Evolutionary conservation across 495 filamentous ascomycete species (phyloP), one percentile per base, ranked within the genome.

Genomic region (Chaetomidium leptoderma): DNA sequence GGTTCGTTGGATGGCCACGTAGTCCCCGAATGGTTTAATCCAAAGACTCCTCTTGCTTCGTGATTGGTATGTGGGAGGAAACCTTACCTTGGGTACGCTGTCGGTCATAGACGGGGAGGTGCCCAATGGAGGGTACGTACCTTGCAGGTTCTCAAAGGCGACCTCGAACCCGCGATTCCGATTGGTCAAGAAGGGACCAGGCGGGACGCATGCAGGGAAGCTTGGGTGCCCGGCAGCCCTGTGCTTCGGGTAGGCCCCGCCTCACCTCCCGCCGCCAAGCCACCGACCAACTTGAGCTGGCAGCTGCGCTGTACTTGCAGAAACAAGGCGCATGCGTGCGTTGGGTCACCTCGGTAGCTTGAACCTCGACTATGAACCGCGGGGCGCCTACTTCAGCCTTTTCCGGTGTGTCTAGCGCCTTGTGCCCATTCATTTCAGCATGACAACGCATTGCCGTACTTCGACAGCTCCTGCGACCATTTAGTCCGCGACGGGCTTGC

Each of bases 241-340:
- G 43, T 29, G 43, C 43, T 45, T 43, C 19, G 3, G 39, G 17
- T 19, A 14, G 21, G 23, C 43, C 29, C 27, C 27, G 8, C 6
- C n/a, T 30, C 6, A 26, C 11, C 32, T 35, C 2, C 1, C 1
- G 35, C 33, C 39, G 39, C 53, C 53, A 45, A 45, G 40, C 36
- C 27, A 45, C 23, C 17, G n/a, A 24, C 32, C 24, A 55, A n/a
- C n/a, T n/a, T n/a, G n/a, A n/a, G 43, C 30, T 48, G 32, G 44
- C 46, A 24, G 53, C 24, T 45, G 53, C 23, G 42, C 42, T 55
- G 33, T 27, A 37, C 43, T n/a, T n/a, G n/a, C n/a, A n/a, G n/a
- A 43, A n/a, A 6, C 19, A 26, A 27, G 19, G 21, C 44, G 35
- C 54, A 29, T 37, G 14, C 47, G 32, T 40, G 19, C 17, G 8